Evolutionary conservation across 2,329 filamentous ascomycete genomes (phyloP).

Genomic region (Fusarium pseudograminearum): DNA sequence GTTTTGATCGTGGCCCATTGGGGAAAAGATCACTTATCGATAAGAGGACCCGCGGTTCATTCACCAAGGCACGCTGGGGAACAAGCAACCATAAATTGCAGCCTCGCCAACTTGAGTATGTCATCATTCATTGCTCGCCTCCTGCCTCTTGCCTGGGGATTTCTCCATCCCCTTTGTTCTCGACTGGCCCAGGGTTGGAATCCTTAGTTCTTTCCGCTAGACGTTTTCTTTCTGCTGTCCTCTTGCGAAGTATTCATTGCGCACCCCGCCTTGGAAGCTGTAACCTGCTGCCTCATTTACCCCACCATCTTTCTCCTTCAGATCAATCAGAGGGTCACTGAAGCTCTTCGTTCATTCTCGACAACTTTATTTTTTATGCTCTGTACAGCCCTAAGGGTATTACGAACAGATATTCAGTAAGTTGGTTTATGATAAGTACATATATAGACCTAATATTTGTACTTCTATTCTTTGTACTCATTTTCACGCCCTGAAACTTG

Average conservation of each 20-base stretch:
- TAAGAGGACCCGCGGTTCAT: slow-evolving; percentile 36
- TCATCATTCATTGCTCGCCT: slow-evolving; percentile 38
- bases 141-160: slow-evolving; percentile 28
- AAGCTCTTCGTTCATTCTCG: not conserved
- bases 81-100: slow-evolving; percentile 43
- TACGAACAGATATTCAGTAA: not conserved
- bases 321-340: slow-evolving; percentile 10
- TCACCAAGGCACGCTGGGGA: slow-evolving; percentile 16
- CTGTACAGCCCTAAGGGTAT: not conserved
- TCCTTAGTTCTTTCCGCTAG: not conserved
- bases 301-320: slow-evolving; percentile 32
- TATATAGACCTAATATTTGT: too few species aligned
- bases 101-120: slow-evolving; percentile 44
- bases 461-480: too few species aligned
- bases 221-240: not conserved
- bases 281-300: slow-evolving; percentile 31
- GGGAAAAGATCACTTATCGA: slow-evolving; percentile 33
- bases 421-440: too few species aligned
- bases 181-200: slow-evolving; percentile 28
- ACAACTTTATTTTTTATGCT: not conserved
- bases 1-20: slow-evolving; percentile 25
- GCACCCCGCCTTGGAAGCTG: slow-evolving; percentile 26
- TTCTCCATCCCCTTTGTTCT: slow-evolving; percentile 22
- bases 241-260: slow-evolving; percentile 8
- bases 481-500: too few species aligned